These are phyloP conservation scores for Daphne laureola DNA, from an alignment of 441 rosid species.

Conservation along the genomic window DNA sequence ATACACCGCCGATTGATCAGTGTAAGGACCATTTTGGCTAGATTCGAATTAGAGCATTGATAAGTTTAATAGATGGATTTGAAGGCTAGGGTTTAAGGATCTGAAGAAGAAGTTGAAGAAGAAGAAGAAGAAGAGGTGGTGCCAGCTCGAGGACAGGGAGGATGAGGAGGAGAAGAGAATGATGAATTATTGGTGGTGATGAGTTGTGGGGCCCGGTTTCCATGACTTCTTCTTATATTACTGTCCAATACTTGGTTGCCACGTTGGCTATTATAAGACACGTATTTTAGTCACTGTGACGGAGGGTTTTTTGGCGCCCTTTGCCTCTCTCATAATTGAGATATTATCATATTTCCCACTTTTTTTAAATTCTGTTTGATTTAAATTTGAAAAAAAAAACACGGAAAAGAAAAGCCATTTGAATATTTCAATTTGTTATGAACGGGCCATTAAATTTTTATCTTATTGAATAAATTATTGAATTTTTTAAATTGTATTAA, in stretches of 20 bases:
- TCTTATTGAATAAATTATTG: too few species aligned
- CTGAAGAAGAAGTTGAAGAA: background rate
- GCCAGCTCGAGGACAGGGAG: slow-evolving; percentile 71
- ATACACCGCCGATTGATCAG: slow-evolving; percentile 22
- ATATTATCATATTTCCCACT: too few species aligned
- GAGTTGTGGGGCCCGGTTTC: slow-evolving; percentile 16
- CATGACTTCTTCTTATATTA: background rate
- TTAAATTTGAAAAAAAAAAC: too few species aligned
- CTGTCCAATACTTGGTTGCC: background rate
- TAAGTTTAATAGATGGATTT: slow-evolving; percentile 2
- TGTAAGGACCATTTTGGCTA: background rate
- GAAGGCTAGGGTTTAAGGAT: slow-evolving; percentile 43
- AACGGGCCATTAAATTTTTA: too few species aligned
- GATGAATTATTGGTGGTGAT: slow-evolving; percentile 48
- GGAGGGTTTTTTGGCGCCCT: too few species aligned
- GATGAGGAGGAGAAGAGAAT: slow-evolving; percentile 21
- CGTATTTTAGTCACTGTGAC: too few species aligned
- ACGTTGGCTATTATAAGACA: too few species aligned
- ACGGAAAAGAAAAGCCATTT: too few species aligned
- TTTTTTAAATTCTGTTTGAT: too few species aligned
- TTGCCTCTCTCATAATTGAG: too few species aligned
- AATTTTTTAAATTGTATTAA: too few species aligned
- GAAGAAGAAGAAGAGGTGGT: slow-evolving; percentile 23
- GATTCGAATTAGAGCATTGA: slow-evolving; percentile 11
- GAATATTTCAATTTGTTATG: too few species aligned